A percentile compares a stretch with the other conserved stretches of the same genome.
Evolutionary conservation across 257 asterid genomes (phyloP).

Genomic region (Vinca minor): DNA sequence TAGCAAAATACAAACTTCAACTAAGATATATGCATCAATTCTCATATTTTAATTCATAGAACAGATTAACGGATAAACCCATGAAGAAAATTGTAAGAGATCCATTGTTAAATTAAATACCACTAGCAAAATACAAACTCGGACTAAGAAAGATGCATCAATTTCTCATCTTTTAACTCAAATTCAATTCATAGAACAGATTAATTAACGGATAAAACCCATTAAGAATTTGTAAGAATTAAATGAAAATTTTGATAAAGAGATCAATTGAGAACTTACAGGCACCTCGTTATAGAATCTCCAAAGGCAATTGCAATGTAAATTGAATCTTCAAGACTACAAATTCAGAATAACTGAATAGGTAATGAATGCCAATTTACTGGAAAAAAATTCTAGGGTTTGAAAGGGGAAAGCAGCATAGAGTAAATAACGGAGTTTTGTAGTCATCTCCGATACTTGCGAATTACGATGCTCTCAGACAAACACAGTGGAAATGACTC

Average conservation of each 20-base stretch:
- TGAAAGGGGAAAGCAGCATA: neutral
- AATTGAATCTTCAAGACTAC: too few relatives aligned
- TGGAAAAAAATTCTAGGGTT: too few relatives aligned
- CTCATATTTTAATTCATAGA: neutral
- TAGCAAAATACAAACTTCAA: neutral
- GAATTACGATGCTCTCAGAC: neutral
- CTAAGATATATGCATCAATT: neutral
- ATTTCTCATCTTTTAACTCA: neutral
- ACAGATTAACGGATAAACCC: too few relatives aligned
- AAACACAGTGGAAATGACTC: neutral
- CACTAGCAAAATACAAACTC: neutral
- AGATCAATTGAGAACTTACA: constrained; percentile 4
- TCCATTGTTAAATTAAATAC: neutral
- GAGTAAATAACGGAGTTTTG: too few relatives aligned
- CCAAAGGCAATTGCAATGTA: too few relatives aligned
- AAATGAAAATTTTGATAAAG: neutral
- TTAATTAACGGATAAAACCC: neutral
- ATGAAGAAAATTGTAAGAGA: too few relatives aligned
- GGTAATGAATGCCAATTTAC: too few relatives aligned
- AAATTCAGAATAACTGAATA: too few relatives aligned
- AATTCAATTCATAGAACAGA: neutral
- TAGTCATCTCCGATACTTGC: neutral
- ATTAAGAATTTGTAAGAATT: neutral
- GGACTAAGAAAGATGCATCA: too few relatives aligned
- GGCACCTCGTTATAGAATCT: too few relatives aligned